A percentile compares a stretch with the other conserved stretches of the same genome.
phyloP scores from a whole-genome alignment of 1,284 basidiomycete genomes.

The Malassezia obtusa region DNA sequence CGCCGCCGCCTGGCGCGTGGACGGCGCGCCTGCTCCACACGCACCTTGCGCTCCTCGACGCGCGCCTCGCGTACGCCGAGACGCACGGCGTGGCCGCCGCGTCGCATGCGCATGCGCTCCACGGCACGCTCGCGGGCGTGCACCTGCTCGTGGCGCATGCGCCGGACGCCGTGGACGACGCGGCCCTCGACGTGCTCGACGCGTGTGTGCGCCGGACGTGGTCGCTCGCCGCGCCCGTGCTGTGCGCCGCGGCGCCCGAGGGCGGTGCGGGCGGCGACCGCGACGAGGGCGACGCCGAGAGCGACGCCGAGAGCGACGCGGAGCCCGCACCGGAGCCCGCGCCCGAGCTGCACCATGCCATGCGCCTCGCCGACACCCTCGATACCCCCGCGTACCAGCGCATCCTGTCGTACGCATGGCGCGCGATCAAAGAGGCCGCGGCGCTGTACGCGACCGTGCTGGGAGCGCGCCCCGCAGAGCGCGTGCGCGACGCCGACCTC shows the following conservation, averaged over 20 bases:
- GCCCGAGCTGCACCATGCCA: conserved; percentile 31
- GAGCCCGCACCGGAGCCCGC: conserved; percentile 13
- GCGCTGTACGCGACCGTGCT: conserved; percentile 42
- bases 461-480: conserved; percentile 1
- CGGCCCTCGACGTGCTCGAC: background rate
- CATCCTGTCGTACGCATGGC: conserved; percentile 48
- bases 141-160: conserved; percentile 37
- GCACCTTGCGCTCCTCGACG: conserved; percentile 28
- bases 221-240: conserved; percentile 38
- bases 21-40: background rate
- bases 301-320: no score
- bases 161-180: background rate
- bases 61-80: conserved; percentile 30
- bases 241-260: conserved; percentile 46
- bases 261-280: background rate
- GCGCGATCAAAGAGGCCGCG: conserved; percentile 48
- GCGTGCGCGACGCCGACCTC: conserved; percentile 20
- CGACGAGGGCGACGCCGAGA: background rate
- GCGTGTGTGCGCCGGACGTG: conserved; percentile 34
- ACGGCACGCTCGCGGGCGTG: conserved; percentile 46
- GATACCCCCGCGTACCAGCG: conserved; percentile 41
- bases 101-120: conserved; percentile 35
- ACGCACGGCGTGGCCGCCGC: conserved; percentile 30
- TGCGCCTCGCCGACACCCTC: conserved; percentile 22
- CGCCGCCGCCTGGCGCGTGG: background rate